Base-by-base conservation (phyloP, 306 rosid genomes). In the Cicer pinnatifidum region DNA sequence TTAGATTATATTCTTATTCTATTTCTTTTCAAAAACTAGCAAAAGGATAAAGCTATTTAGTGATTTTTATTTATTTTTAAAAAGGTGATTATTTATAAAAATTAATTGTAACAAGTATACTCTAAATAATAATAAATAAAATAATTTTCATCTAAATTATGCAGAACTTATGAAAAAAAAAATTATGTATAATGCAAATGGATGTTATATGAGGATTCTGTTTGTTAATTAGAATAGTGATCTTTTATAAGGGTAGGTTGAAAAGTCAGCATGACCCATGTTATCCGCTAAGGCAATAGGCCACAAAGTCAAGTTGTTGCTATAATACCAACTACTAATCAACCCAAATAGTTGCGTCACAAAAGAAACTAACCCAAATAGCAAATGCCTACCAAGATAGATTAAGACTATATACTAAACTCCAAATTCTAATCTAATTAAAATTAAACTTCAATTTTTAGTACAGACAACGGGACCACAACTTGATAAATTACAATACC, bases 391-490 rank as follows among this genome's bases (percentile, higher is more conserved):
- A 75, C 58, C 28, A 6, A 53, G 6, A 8, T 46, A 61, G 58
- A 62, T 64, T n/a, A 51, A 67, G 8, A 65, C 37, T 39, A 35
- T 37, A 51, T 2, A 9, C 11, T 6, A 71, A 64, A 43, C 76
- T 44, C 60, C 67, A 76, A 80, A 61, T 66, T 45, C 54, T 44
- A 45, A 6, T 11, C 19, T 66, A 13, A 38, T 69, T 46, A 48
- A 13, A 45, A 16, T 69, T 46, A 48, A 50, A 4, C 11, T 64
- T 64, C 72, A 75, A 16, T 58, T 48, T 59, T 37, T 1, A 2
- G 15, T 52, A 58, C 17, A 45, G 41, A 72, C 77, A 71, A 66
- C 3, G 19, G 12, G 70, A 6, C 74, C 71, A 75, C 82, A 65
- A 61, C 67, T 72, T 72, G 75, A 61, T 43, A 15, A 52, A 37